A percentile compares a stretch with the other conserved stretches of the same genome.
These are phyloP conservation scores for Sechiopsis laciniata DNA, from an alignment of 306 rosid genomes.

Conservation along the genomic window DNA sequence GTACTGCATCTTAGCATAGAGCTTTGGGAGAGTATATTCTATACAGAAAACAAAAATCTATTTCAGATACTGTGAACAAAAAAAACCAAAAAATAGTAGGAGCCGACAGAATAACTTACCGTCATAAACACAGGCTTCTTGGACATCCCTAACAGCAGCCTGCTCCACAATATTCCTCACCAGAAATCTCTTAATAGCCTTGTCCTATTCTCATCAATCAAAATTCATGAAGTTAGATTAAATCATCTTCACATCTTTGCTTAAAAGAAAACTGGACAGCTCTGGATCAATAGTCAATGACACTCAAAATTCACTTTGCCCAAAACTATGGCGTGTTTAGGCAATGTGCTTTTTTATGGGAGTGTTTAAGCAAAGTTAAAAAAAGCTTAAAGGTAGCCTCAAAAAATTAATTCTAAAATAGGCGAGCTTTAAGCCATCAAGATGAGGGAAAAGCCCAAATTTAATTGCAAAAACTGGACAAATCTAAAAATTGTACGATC, in stretches of 20 bases:
- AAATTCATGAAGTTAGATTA: not conserved
- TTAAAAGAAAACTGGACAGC: not conserved
- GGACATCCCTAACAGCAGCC: constrained; percentile 94
- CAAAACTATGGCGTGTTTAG: not conserved
- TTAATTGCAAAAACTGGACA: no score
- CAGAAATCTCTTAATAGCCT: constrained; percentile 66
- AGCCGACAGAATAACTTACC: constrained; percentile 32
- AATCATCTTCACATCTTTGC: not conserved
- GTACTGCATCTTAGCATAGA: constrained; percentile 93
- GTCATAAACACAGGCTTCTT: constrained; percentile 89
- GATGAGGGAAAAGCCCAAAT: no score
- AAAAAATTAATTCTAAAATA: not conserved
- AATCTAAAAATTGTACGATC: no score
- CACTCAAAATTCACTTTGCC: not conserved
- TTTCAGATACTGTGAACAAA: not conserved
- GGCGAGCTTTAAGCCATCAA: not conserved
- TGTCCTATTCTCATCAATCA: constrained; percentile 47
- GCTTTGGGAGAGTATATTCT: constrained; percentile 88
- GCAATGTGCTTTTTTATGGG: no score
- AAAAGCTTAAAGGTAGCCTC: not conserved
- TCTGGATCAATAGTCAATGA: not conserved
- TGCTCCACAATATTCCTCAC: constrained; percentile 98
- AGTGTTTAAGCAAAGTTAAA: not conserved
- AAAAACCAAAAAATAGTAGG: not conserved
- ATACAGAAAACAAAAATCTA: not conserved